Evolutionary conservation across 257 asterid genomes (phyloP).

Genomic region (Prunella vulgaris): DNA sequence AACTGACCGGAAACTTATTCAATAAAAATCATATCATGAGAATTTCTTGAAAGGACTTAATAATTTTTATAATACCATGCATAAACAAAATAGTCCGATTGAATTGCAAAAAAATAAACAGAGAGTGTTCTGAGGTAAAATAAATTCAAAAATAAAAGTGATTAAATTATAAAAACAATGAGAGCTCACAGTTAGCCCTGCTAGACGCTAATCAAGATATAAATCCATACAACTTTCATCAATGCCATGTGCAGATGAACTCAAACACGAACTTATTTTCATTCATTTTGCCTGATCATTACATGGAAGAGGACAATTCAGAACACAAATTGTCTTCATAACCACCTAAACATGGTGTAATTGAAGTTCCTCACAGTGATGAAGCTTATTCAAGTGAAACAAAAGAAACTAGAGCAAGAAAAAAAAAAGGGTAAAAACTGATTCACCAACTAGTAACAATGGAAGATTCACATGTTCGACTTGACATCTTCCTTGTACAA

Average conservation of each 20-base stretch:
- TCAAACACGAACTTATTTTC: background rate
- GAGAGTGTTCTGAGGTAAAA: too few relatives aligned
- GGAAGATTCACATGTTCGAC: constrained; percentile 44
- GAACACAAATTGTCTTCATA: background rate
- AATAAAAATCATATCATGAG: too few relatives aligned
- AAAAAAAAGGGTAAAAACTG: background rate
- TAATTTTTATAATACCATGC: background rate
- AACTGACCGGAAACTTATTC: too few relatives aligned
- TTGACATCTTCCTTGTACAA: constrained; percentile 41
- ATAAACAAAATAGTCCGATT: background rate
- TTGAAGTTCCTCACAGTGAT: background rate
- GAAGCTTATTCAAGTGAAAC: background rate
- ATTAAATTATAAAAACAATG: too few relatives aligned
- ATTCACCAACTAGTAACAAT: background rate
- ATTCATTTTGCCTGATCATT: background rate
- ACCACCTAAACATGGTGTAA: background rate
- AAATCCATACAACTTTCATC: background rate
- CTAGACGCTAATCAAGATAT: background rate
- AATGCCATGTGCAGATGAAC: background rate
- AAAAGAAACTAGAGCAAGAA: background rate
- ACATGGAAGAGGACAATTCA: background rate
- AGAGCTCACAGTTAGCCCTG: too few relatives aligned
- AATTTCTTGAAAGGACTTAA: background rate
- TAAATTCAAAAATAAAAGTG: too few relatives aligned
- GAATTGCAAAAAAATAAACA: too few relatives aligned